These are phyloP conservation scores for Kodamaea kaohsiungensis DNA, from an alignment of 805 yeast species.

Conservation along the genomic window DNA sequence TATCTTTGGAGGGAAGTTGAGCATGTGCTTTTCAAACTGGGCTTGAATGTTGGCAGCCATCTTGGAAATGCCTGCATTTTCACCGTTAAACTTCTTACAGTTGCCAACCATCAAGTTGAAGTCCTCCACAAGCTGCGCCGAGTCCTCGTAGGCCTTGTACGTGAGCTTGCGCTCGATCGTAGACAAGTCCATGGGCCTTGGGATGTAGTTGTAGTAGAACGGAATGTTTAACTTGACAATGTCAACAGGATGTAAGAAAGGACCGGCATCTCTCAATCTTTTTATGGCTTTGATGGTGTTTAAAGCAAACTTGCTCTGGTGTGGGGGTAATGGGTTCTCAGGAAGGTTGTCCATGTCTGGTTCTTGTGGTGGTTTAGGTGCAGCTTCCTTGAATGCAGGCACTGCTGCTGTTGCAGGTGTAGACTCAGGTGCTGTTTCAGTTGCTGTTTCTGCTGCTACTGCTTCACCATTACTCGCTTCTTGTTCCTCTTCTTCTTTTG, in stretches of 20 bases:
- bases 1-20: constrained; percentile 76
- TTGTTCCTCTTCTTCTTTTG: too few relatives aligned
- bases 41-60: constrained; percentile 93
- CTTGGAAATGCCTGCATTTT: constrained; percentile 75
- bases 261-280: constrained; percentile 88
- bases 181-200: constrained; percentile 89
- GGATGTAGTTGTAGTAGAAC: constrained; percentile 78
- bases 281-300: constrained; percentile 84
- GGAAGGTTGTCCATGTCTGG: constrained; percentile 75
- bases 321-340: constrained; percentile 67
- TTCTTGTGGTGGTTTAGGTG: constrained; percentile 73
- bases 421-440: constrained; percentile 8
- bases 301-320: constrained; percentile 78
- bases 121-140: constrained; percentile 70
- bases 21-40: constrained; percentile 88
- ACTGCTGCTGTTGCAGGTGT: constrained; percentile 1
- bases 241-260: constrained; percentile 90
- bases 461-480: constrained; percentile 4
- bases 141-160: constrained; percentile 68
- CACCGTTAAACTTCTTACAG: constrained; percentile 85
- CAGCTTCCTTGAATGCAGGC: constrained; percentile 46
- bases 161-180: constrained; percentile 83
- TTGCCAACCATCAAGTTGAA: constrained; percentile 82
- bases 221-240: constrained; percentile 87
- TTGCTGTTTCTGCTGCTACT: constrained; percentile 12